Percentiles rank a stretch among this genome's conserved stretches.
phyloP scores from a whole-genome alignment of 768 basidiomycete genomes.

The Rhizopogon sp. region DNA sequence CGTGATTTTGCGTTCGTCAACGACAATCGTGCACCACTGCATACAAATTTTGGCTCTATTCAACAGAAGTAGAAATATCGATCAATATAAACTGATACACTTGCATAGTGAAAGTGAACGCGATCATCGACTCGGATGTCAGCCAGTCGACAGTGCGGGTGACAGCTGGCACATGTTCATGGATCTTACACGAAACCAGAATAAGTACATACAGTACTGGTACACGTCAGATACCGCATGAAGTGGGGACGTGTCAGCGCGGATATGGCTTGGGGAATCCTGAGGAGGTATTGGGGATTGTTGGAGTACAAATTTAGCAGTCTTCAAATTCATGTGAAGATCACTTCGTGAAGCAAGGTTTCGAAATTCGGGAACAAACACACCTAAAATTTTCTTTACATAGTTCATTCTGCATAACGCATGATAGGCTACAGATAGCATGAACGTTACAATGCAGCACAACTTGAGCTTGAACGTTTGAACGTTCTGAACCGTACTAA shows the following conservation, averaged over 20 bases:
- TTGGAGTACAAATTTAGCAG: too few species aligned
- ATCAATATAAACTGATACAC: background rate
- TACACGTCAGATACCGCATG: background rate
- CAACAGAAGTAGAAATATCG: background rate
- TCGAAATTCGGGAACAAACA: too few species aligned
- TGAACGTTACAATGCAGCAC: too few species aligned
- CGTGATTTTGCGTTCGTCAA: constrained; percentile 27
- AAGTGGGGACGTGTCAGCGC: background rate
- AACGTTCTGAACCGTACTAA: too few species aligned
- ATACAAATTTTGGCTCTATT: background rate
- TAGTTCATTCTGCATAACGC: too few species aligned
- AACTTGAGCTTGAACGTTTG: too few species aligned
- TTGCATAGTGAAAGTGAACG: background rate
- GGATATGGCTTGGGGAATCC: background rate
- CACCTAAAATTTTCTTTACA: too few species aligned
- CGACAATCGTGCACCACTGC: constrained; percentile 6
- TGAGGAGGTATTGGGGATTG: background rate
- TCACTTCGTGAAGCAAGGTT: too few species aligned
- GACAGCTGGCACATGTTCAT: background rate
- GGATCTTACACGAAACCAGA: background rate
- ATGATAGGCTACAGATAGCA: too few species aligned
- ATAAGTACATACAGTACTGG: background rate
- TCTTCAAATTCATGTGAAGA: too few species aligned
- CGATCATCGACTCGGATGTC: background rate
- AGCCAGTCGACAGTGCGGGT: background rate